Evolutionary conservation across 2,329 filamentous ascomycete genomes (phyloP), one percentile per base, ranked within the genome.

Genomic region (Cordyceps farinosa): DNA sequence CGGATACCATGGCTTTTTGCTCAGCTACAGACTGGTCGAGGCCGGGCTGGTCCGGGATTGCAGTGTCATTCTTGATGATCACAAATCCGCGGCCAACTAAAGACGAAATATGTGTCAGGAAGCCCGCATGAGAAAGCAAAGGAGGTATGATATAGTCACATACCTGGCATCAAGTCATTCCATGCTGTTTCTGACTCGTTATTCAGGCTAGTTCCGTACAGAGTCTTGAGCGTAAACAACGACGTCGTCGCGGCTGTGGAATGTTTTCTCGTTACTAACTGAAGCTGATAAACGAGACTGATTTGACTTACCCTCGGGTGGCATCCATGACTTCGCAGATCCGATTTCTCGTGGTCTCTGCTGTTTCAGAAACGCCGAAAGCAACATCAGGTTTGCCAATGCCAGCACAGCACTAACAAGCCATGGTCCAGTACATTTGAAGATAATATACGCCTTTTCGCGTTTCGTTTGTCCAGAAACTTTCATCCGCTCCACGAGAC

Each of bases 1-100:
- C 51, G 34, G 51, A 54, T 5, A 54, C 51, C 51, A 54, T 54
- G 34, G 51, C 51, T 9, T 54, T 54, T 29, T 54, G 51, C 51
- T 54, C 51, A 10, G 17, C 3, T 27, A 54, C 51, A 13, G 51
- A 54, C 7, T 54, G 51, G 51, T 54, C 36, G 1, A 54, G 51
- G 22, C 51, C 51, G 13, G 51, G 51, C 22, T 54, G 51, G 34
- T 54, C 34, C 8, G 51, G 51, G 22, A 54, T 54, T 15, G 36
- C 51, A 38, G 34, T 54, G 22, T 54, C 34, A 5, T 54, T 54
- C 10, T 54, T 54, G 10, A 54, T 40, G 11, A 54, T 3, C 1
- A 54, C 51, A 38, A 54, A 54, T 2, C 51, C 51, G 34, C 51
- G 51, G 13, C 51, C 51, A n/a, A 54, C 51, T 54, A 27, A 17